A percentile compares a stretch with the other conserved stretches of the same genome.
Conservation (phyloP, 2,329 filamentous ascomycete species). For the Diaporthe sp. region DNA sequence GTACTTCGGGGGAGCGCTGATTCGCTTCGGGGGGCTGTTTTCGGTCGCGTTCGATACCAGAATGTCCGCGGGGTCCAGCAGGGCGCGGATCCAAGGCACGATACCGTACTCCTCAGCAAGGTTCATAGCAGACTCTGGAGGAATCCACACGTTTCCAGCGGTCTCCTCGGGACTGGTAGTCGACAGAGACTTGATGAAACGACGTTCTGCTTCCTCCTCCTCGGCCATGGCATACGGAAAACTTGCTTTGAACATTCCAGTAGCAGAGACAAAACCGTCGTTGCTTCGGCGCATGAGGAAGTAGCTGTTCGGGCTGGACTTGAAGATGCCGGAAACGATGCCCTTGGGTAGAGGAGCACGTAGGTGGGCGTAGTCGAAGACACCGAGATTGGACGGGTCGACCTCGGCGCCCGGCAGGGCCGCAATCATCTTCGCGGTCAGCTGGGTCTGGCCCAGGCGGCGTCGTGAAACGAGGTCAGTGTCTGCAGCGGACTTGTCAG, state of each 20-base stretch:
- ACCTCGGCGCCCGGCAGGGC: conserved; percentile 79
- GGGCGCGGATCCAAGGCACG: conserved; percentile 88
- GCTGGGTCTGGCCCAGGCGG: conserved; percentile 91
- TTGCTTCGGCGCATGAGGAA: conserved; percentile 94
- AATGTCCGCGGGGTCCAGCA: conserved; percentile 90
- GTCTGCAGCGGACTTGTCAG: conserved; percentile 62
- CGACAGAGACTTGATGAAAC: conserved; percentile 85
- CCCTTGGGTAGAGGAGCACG: conserved; percentile 93
- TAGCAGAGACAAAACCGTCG: conserved; percentile 87
- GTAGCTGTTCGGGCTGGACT: conserved; percentile 89
- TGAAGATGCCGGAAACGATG: conserved; percentile 93
- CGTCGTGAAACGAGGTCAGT: conserved; percentile 84
- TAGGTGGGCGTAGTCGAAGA: conserved; percentile 96
- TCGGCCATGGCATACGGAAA: conserved; percentile 82
- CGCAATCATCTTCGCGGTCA: conserved; percentile 85
- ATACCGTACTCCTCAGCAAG: conserved; percentile 92
- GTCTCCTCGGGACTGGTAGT: conserved; percentile 92
- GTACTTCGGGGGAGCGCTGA: conserved; percentile 85
- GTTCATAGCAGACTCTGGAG: conserved; percentile 83
- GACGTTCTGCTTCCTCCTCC: conserved; percentile 83
- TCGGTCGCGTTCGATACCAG: conserved; percentile 65
- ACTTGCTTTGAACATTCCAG: conserved; percentile 93
- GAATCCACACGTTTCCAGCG: conserved; percentile 96
- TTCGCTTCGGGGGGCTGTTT: conserved; percentile 77
- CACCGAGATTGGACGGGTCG: conserved; percentile 80